These are phyloP conservation scores for Zygosaccharomyces pseudobailii DNA, from an alignment of 1,139 yeast genomes.

Conservation along the genomic window DNA sequence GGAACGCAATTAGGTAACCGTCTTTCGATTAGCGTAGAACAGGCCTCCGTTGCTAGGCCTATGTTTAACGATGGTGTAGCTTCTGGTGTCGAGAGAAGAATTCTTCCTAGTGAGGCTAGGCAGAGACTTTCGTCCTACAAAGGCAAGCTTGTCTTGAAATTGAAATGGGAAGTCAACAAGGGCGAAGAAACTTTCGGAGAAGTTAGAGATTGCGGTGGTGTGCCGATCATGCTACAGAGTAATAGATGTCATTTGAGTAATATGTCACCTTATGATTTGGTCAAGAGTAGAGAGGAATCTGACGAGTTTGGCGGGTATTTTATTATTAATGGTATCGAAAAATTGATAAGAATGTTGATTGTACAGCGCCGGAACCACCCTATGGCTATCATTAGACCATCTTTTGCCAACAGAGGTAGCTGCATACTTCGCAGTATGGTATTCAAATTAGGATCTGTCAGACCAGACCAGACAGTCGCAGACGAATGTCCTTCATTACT, in stretches of 20 bases:
- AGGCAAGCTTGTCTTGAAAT: constrained; percentile 68
- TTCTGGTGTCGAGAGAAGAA: constrained; percentile 57
- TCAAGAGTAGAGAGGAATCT: constrained; percentile 76
- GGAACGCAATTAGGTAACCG: constrained; percentile 68
- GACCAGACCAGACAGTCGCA: constrained; percentile 98
- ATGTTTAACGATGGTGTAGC: constrained; percentile 73
- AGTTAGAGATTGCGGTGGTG: constrained; percentile 83
- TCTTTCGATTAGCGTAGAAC: constrained; percentile 70
- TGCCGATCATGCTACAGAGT: constrained; percentile 86
- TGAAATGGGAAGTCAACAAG: constrained; percentile 82
- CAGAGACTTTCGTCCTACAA: constrained; percentile 79
- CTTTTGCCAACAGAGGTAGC: constrained; percentile 94
- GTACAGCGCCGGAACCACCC: constrained; percentile 98
- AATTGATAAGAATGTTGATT: constrained; percentile 91
- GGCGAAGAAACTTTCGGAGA: constrained; percentile 72
- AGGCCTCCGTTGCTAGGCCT: constrained; percentile 85
- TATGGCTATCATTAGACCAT: constrained; percentile 94
- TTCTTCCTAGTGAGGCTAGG: constrained; percentile 86
- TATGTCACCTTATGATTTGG: constrained; percentile 76
- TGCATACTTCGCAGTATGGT: constrained; percentile 81
- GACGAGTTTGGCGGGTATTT: constrained; percentile 98
- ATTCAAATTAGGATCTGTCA: constrained; percentile 91
- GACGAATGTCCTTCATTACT: constrained; percentile 91
- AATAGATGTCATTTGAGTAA: constrained; percentile 89
- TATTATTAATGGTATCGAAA: constrained; percentile 94